Evolutionary conservation across 73 alveolate species (phyloP), one percentile per base, ranked within the genome.

Genomic region (Symbiodinium natans): DNA sequence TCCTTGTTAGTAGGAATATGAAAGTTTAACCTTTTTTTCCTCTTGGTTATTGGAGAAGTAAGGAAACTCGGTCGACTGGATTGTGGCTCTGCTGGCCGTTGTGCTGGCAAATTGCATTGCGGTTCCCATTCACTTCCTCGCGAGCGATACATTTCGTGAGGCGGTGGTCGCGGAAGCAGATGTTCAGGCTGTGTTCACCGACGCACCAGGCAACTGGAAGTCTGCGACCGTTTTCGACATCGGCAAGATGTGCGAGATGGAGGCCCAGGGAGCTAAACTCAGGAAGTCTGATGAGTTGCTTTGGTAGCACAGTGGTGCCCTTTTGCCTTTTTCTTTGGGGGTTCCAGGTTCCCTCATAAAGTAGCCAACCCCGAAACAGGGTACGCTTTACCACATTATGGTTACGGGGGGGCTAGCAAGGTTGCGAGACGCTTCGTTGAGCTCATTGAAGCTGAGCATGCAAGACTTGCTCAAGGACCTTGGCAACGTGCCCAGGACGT

Each of bases 51-150:
- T n/a, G n/a, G n/a, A n/a, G n/a, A n/a, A n/a, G n/a, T n/a, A n/a
- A n/a, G n/a, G n/a, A n/a, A n/a, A n/a, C n/a, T 59, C 77, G 36
- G 77, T 59, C 38, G 77, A 59, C 77, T 59, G 77, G 77, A 59
- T 59, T 27, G 77, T 59, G 34, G 77, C 77, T 27, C 77, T 59
- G 34, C 23, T 59, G 77, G 77, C 77, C 2, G 23, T 59, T 59
- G 38, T 59, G 10, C 77, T 17, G 11, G 77, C 77, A 59, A 34
- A 11, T 13, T 59, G 77, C 77, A 59, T 59, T 19, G 77, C 77
- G 23, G 77, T 59, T 59, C 77, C 77, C 77, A 59, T 59, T 59
- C 77, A 59, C 23, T 59, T 27, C 38, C 77, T 59, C 77, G 77
- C 77, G 77, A 23, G 9, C 34, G 77, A 63, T 31, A 27, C 34